Percentiles rank a stretch among this genome's conserved stretches.
Conservation (phyloP, 192 early-diverging fungal genomes). For the Entrophospora sp. region DNA sequence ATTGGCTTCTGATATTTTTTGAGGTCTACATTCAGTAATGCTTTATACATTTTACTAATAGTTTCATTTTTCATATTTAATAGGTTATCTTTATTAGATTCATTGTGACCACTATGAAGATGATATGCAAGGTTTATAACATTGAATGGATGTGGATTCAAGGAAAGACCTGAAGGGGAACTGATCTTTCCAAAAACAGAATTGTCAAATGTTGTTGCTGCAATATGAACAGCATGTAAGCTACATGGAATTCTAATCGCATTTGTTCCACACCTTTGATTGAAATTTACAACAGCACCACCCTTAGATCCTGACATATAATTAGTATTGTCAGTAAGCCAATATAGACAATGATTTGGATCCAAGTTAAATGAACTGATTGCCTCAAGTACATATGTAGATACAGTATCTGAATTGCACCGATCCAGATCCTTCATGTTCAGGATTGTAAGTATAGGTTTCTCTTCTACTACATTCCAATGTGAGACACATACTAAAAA, state of each 20-base stretch:
- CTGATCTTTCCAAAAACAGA: not conserved
- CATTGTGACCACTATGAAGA: not conserved
- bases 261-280: not conserved
- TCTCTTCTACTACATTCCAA: not conserved
- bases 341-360: not conserved
- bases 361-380: not conserved
- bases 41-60: not conserved
- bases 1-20: not conserved
- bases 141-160: not conserved
- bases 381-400: not conserved
- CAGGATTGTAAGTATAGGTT: not conserved
- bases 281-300: not conserved
- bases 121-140: not conserved
- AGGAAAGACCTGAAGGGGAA: not conserved
- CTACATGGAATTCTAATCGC: not conserved
- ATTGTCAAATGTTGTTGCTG: not conserved
- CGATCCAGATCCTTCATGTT: not conserved
- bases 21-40: not conserved
- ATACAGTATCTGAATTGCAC: not conserved
- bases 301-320: not conserved
- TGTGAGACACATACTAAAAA: not conserved
- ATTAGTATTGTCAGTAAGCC: not conserved
- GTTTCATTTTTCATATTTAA: not conserved
- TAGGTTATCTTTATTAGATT: not conserved
- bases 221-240: not conserved